phyloP scores from a whole-genome alignment of 208 protist genomes.

The Acanthamoeba lenticulata region DNA sequence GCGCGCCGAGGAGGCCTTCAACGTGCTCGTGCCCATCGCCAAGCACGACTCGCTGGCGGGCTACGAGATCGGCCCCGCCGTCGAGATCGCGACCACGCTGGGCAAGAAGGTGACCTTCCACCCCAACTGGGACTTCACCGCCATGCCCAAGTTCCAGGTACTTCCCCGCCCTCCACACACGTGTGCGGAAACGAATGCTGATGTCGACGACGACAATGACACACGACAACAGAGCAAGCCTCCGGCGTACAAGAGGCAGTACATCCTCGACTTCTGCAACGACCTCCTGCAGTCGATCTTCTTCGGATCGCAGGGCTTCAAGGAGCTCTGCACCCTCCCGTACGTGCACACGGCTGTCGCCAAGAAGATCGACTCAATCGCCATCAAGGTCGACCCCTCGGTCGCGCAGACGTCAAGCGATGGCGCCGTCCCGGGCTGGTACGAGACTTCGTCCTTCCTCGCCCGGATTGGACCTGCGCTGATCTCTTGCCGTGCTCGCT shows the following conservation, averaged over 20 bases:
- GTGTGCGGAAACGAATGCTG: background rate
- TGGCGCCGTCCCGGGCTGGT: background rate
- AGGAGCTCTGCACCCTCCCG: background rate
- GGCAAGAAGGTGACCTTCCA: background rate
- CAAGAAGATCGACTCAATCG: background rate
- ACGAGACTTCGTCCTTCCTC: too few relatives aligned
- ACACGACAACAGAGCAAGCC: background rate
- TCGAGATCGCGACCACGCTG: background rate
- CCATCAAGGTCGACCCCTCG: constrained; percentile 3
- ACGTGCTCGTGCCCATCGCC: constrained; percentile 27
- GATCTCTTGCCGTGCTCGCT: background rate
- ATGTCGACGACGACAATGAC: background rate
- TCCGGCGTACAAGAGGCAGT: background rate
- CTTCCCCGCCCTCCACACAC: background rate
- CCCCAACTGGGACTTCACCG: constrained; percentile 59
- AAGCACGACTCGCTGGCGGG: background rate
- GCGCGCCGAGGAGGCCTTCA: constrained; percentile 14
- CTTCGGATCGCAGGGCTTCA: background rate
- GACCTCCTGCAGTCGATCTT: background rate
- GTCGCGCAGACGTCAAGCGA: background rate
- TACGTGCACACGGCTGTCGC: background rate
- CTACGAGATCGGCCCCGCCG: background rate
- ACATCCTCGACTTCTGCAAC: constrained; percentile 42
- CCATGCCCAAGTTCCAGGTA: background rate
- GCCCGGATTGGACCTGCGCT: background rate